phyloP scores from a whole-genome alignment of 2,329 filamentous ascomycete species.

The Periglandula ipomoeae region DNA sequence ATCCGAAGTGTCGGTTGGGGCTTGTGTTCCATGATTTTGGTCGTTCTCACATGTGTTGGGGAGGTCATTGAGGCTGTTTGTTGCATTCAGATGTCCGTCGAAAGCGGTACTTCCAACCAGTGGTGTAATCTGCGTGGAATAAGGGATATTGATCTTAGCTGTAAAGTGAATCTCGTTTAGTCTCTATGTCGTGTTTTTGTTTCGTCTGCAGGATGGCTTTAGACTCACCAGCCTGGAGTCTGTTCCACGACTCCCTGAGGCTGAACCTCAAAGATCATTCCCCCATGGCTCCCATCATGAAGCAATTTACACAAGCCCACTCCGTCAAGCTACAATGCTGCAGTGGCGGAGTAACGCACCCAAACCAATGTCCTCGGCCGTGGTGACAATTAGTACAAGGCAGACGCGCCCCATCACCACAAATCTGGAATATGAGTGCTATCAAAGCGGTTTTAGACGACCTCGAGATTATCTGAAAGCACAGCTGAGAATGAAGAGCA shows the following conservation, averaged over 20 bases:
- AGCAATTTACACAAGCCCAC: constrained; percentile 7
- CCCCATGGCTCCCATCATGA: not conserved
- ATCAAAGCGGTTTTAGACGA: not conserved
- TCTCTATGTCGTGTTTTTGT: too few species aligned
- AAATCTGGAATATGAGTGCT: not conserved
- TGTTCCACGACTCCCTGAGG: not conserved
- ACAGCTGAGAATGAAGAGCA: not conserved
- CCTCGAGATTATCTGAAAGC: not conserved
- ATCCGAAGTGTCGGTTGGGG: not conserved
- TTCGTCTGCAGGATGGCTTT: too few species aligned
- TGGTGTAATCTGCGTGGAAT: too few species aligned
- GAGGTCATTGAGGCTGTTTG: too few species aligned
- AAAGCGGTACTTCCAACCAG: not conserved
- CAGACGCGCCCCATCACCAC: not conserved
- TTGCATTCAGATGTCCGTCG: not conserved
- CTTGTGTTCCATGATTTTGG: too few species aligned
- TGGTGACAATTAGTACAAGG: not conserved
- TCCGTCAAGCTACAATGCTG: not conserved
- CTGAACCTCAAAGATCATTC: not conserved
- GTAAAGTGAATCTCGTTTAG: too few species aligned
- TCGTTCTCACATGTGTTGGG: too few species aligned
- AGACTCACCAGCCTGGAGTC: too few species aligned
- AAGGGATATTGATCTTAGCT: too few species aligned
- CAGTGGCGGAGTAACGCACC: constrained; percentile 2
- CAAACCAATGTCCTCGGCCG: not conserved